Evolutionary conservation across 2,329 filamentous ascomycete species (phyloP).

Genomic region (Pseudopithomyces chartarum): DNA sequence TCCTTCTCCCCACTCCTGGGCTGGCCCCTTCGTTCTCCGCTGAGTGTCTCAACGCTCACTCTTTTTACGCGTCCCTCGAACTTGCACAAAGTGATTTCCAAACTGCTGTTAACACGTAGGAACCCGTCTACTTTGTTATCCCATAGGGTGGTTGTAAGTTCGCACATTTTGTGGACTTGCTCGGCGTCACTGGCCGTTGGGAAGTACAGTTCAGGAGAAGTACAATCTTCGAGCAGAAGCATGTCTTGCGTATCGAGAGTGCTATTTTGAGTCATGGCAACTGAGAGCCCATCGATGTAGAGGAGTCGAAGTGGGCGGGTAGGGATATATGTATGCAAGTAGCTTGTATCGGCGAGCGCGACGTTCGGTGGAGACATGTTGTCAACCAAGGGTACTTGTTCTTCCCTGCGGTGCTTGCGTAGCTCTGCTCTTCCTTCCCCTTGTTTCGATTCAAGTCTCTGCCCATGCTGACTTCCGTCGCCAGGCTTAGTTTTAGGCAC

Average conservation of each 20-base stretch:
- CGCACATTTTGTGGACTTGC: slow-evolving; percentile 63
- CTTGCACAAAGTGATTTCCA: slow-evolving; percentile 72
- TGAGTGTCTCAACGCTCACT: slow-evolving; percentile 16
- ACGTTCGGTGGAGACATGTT: neutral
- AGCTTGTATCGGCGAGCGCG: slow-evolving; percentile 49
- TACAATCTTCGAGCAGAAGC: slow-evolving; percentile 56
- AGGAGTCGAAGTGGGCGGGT: slow-evolving; percentile 63
- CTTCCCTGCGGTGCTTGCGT: neutral
- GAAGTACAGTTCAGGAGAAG: neutral
- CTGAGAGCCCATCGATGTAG: slow-evolving; percentile 73
- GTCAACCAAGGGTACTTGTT: neutral
- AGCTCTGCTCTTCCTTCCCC: neutral
- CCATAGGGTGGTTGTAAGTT: slow-evolving; percentile 57
- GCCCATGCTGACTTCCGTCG: neutral
- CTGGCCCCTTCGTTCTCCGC: neutral
- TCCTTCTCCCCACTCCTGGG: neutral
- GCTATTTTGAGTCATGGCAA: slow-evolving; percentile 67
- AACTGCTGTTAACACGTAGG: slow-evolving; percentile 71
- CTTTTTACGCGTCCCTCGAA: slow-evolving; percentile 54
- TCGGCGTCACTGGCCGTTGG: slow-evolving; percentile 53
- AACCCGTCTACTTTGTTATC: slow-evolving; percentile 63
- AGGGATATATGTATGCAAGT: slow-evolving; percentile 69
- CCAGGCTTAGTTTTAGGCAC: slow-evolving; percentile 2
- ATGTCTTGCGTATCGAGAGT: slow-evolving; percentile 71
- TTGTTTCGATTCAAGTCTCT: neutral